A percentile compares a stretch with the other conserved stretches of the same genome.
phyloP scores from a whole-genome alignment of 2,329 filamentous ascomycete species.

The Blastomyces parvus region DNA sequence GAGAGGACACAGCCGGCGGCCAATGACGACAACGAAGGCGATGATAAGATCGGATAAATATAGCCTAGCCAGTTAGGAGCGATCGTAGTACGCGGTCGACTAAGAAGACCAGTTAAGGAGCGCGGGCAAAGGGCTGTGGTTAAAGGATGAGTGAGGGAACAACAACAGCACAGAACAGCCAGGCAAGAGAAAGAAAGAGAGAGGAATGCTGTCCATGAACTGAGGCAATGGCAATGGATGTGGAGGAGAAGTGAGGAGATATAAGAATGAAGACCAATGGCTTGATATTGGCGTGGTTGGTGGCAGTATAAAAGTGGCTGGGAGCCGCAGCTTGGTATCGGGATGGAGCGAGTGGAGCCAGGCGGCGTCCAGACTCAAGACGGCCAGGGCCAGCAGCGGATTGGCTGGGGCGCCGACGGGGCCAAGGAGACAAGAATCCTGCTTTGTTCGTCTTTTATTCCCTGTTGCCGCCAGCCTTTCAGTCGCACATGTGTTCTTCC shows the following conservation, averaged over 20 bases:
- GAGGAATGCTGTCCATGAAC: background rate
- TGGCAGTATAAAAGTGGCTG: conserved; percentile 6
- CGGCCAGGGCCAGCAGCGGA: background rate
- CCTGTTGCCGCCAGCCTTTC: background rate
- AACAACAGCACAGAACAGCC: background rate
- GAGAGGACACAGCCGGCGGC: background rate
- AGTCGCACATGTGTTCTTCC: background rate
- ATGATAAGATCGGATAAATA: background rate
- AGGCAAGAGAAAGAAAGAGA: background rate
- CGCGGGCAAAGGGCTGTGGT: background rate
- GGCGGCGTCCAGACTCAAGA: no score
- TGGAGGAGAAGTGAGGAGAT: background rate
- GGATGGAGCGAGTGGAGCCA: background rate
- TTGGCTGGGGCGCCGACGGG: background rate
- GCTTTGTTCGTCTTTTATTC: background rate
- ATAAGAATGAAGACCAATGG: background rate
- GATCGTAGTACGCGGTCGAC: background rate
- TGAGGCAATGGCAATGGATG: background rate
- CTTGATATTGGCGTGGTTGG: background rate
- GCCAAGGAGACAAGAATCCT: background rate
- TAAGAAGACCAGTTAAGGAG: background rate
- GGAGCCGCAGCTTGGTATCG: background rate
- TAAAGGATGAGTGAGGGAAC: background rate
- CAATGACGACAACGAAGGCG: conserved; percentile 1
- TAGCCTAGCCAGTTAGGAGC: background rate